Evolutionary conservation across 495 filamentous ascomycete genomes (phyloP).

Genomic region (Letharia columbiana): DNA sequence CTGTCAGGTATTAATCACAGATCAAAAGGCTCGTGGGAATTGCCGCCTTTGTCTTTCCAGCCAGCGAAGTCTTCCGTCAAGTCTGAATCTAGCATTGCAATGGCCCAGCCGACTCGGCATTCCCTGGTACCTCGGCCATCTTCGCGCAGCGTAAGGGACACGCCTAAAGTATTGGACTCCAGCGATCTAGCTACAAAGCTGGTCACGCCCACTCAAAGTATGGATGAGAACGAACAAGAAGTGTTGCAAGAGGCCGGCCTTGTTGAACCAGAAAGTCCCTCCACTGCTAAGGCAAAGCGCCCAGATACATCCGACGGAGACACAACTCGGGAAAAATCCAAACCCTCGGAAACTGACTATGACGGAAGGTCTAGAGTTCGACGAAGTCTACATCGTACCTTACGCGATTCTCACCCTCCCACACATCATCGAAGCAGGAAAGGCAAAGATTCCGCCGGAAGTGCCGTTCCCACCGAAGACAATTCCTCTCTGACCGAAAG

Average conservation of each 20-base stretch:
- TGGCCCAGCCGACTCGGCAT: constrained; percentile 8
- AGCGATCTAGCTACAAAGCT: constrained; percentile 27
- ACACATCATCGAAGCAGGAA: constrained; percentile 63
- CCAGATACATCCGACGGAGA: constrained; percentile 33
- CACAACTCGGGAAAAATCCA: constrained; percentile 30
- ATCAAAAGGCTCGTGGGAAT: constrained; percentile 43
- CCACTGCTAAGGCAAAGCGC: constrained; percentile 28
- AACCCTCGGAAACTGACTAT: constrained; percentile 31
- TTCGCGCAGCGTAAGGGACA: constrained; percentile 18
- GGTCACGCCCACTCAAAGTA: constrained; percentile 32
- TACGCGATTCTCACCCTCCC: constrained; percentile 67
- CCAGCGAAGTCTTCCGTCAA: constrained; percentile 17
- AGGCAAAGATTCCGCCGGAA: constrained; percentile 64
- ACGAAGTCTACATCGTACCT: constrained; percentile 86
- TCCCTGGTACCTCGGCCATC: constrained; percentile 15
- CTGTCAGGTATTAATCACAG: constrained; percentile 39
- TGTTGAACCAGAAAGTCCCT: constrained; percentile 37
- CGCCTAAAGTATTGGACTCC: constrained; percentile 9
- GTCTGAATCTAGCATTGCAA: constrained; percentile 17
- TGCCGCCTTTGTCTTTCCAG: constrained; percentile 39
- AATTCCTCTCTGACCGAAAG: constrained; percentile 32
- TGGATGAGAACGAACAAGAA: constrained; percentile 44
- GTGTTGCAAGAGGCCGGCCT: constrained; percentile 41
- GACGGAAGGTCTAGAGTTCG: constrained; percentile 57
- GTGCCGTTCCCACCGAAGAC: constrained; percentile 54